phyloP scores from a whole-genome alignment of 495 filamentous ascomycete genomes.

The Emericellopsis terricola region DNA sequence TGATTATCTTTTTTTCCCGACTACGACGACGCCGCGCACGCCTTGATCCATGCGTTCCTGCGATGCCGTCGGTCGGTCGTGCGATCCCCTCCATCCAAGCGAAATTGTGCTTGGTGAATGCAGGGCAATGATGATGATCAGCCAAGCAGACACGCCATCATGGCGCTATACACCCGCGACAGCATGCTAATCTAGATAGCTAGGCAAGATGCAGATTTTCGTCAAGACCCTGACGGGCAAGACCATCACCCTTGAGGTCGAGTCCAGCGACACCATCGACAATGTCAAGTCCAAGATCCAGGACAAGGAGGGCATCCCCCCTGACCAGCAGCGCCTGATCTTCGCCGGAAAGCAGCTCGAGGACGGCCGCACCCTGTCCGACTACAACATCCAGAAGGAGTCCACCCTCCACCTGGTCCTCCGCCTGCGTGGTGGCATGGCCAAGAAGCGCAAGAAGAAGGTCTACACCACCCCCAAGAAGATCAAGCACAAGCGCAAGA shows the following conservation, averaged over 20 bases:
- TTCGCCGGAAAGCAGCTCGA: conserved; percentile 99
- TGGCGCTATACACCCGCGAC: neutral
- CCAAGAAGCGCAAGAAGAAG: conserved; percentile 99
- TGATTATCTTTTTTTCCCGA: neutral
- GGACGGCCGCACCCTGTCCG: conserved; percentile 95
- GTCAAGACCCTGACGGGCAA: conserved; percentile 99
- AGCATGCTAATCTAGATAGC: conserved; percentile 2
- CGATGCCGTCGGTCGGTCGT: too few relatives aligned
- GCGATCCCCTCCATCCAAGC: too few relatives aligned
- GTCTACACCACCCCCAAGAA: conserved; percentile 99
- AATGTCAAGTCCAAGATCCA: conserved; percentile 91
- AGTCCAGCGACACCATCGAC: conserved; percentile 98
- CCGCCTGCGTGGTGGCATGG: conserved; percentile 85
- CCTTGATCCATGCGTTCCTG: too few relatives aligned
- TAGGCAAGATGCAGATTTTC: conserved; percentile 94
- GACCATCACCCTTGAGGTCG: conserved; percentile 99
- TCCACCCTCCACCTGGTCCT: conserved; percentile 96
- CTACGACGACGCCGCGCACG: neutral
- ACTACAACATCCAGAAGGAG: conserved; percentile 99
- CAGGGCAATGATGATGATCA: too few relatives aligned
- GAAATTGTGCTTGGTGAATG: too few relatives aligned
- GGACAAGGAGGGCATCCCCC: conserved; percentile 99
- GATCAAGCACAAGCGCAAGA: conserved; percentile 99
- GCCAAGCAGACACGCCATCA: neutral
- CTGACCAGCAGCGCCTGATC: conserved; percentile 99